Conservation (phyloP, 2,329 filamentous ascomycete species). For the Epichloe baconii region DNA sequence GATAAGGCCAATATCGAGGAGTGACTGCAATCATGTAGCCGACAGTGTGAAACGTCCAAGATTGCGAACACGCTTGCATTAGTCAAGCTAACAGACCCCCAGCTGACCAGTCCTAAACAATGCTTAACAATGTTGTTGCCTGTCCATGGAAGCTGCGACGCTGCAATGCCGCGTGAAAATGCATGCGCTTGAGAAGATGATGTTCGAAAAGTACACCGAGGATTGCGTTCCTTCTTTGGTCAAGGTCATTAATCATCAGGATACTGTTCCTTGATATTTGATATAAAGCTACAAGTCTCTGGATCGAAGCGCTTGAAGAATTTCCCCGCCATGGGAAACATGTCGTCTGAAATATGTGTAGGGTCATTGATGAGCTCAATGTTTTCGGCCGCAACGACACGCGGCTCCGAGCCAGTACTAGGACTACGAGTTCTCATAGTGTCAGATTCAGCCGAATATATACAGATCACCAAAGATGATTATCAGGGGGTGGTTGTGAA, state of each 20-base stretch:
- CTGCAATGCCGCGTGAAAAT: background rate
- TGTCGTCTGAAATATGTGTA: slow-evolving; percentile 35
- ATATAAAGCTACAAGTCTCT: slow-evolving; percentile 56
- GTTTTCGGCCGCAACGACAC: slow-evolving; percentile 53
- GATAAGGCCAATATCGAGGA: background rate
- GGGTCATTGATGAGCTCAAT: slow-evolving; percentile 47
- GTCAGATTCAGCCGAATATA: background rate
- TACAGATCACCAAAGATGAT: background rate
- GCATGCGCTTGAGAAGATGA: background rate
- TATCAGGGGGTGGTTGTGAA: background rate
- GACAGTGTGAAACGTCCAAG: background rate
- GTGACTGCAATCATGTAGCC: too few species aligned
- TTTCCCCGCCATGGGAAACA: slow-evolving; percentile 62
- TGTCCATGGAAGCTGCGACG: background rate
- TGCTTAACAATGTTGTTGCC: background rate
- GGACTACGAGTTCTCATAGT: slow-evolving; percentile 12
- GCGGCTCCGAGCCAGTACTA: slow-evolving; percentile 21
- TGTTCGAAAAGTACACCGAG: background rate
- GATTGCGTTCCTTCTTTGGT: too few species aligned
- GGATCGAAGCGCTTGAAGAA: slow-evolving; percentile 81
- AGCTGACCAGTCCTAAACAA: background rate
- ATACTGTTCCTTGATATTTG: slow-evolving; percentile 68
- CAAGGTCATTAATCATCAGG: slow-evolving; percentile 55
- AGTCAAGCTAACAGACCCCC: background rate
- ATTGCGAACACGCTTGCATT: background rate